Conservation (phyloP, 2,329 filamentous ascomycete genomes). For the Aspergillus terreus region DNA sequence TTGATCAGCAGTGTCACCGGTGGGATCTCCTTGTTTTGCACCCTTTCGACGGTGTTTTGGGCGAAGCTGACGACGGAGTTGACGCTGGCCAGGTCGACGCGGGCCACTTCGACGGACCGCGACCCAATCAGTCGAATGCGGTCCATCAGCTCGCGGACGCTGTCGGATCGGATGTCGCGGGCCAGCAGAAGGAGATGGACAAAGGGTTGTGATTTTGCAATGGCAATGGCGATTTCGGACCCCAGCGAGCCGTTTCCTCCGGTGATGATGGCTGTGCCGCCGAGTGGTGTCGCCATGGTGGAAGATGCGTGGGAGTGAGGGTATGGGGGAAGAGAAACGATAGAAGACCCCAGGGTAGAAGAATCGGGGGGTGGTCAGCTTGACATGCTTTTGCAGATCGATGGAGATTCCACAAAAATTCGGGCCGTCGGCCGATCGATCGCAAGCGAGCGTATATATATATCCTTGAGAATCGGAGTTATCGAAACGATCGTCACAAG, state of each 20-base stretch:
- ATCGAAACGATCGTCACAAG: not conserved
- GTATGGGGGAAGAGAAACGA: not conserved
- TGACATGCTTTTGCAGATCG: not conserved
- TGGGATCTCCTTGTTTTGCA: constrained; percentile 32
- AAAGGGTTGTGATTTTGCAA: constrained; percentile 35
- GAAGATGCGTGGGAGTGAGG: not conserved
- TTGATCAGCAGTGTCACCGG: constrained; percentile 32
- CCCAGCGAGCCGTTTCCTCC: constrained; percentile 33
- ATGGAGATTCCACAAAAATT: not conserved
- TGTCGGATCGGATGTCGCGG: constrained; percentile 28
- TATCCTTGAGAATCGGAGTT: not conserved
- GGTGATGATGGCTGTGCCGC: constrained; percentile 36
- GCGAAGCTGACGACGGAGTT: constrained; percentile 30
- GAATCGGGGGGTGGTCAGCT: not conserved
- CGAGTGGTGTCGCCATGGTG: constrained; percentile 31
- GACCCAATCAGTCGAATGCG: constrained; percentile 31
- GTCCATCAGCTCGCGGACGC: constrained; percentile 23
- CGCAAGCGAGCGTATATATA: not conserved
- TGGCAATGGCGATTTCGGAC: constrained; percentile 33
- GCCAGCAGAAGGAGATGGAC: constrained; percentile 31
- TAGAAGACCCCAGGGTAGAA: not conserved
- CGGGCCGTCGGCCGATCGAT: not conserved
- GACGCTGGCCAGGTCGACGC: constrained; percentile 29
- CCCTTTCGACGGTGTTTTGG: constrained; percentile 29
- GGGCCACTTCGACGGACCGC: constrained; percentile 30